These are phyloP conservation scores for Rhizophlyctis rosea DNA, from an alignment of 192 early-diverging fungal species.

Conservation along the genomic window DNA sequence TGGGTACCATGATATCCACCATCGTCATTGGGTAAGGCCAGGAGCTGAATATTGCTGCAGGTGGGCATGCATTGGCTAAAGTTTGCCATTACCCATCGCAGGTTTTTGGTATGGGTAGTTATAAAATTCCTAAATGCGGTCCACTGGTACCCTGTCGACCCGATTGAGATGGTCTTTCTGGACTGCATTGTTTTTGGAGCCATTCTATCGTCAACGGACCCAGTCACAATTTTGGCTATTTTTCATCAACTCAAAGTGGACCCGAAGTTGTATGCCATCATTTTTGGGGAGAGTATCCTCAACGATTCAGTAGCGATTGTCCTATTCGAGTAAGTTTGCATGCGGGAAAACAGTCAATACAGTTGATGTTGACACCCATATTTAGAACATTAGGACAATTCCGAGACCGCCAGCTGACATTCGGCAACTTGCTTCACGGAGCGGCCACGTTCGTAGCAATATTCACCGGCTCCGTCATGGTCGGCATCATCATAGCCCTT, in stretches of 20 bases:
- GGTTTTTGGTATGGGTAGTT: constrained; percentile 65
- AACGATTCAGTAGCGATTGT: constrained; percentile 99
- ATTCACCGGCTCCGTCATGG: constrained; percentile 77
- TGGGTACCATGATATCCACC: constrained; percentile 89
- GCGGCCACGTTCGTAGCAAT: constrained; percentile 74
- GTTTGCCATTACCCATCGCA: constrained; percentile 22
- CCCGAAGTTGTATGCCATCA: constrained; percentile 90
- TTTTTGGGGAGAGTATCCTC: constrained; percentile 93
- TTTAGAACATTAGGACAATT: constrained; percentile 73
- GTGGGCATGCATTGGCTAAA: not conserved
- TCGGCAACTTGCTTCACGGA: constrained; percentile 28
- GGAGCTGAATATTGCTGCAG: too few relatives aligned
- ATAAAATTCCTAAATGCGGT: constrained; percentile 24
- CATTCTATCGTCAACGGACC: constrained; percentile 94
- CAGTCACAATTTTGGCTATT: constrained; percentile 93
- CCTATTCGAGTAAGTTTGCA: constrained; percentile 61
- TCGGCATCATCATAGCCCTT: constrained; percentile 78
- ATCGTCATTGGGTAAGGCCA: constrained; percentile 79
- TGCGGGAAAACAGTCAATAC: not conserved
- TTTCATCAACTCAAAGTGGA: constrained; percentile 93
- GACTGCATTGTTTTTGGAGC: constrained; percentile 95
- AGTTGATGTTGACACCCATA: not conserved
- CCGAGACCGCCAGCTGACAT: constrained; percentile 62
- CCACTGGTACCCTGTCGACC: constrained; percentile 67
- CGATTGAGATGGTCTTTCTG: constrained; percentile 65